phyloP scores from a whole-genome alignment of 75 land plant genomes.

The Sequoia sempervirens region DNA sequence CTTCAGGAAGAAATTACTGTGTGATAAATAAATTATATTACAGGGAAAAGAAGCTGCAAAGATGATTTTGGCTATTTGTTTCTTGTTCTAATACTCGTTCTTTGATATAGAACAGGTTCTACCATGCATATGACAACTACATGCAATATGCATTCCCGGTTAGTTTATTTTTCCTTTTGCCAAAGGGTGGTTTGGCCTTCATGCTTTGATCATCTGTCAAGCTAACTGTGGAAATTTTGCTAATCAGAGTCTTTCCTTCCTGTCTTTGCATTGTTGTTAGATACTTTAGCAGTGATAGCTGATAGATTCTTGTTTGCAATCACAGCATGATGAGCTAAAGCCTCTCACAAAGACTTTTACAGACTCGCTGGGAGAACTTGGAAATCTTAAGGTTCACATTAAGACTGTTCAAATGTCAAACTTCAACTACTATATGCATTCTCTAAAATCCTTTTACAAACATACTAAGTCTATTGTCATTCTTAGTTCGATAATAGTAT shows the following conservation, averaged over 20 bases:
- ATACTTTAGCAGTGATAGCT: neutral
- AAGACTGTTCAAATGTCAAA: neutral
- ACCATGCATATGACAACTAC: slow-evolving; percentile 92
- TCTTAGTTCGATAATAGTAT: neutral
- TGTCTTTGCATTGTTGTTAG: neutral
- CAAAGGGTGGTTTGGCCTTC: neutral
- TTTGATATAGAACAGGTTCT: slow-evolving; percentile 53
- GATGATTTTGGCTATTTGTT: neutral
- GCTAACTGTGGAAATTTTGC: neutral
- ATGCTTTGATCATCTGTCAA: neutral
- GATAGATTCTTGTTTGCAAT: slow-evolving; percentile 5
- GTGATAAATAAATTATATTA: neutral
- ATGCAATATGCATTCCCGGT: slow-evolving; percentile 88
- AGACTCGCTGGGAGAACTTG: slow-evolving; percentile 80
- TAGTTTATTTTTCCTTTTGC: slow-evolving; percentile 20
- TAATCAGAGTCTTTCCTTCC: neutral
- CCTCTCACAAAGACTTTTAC: slow-evolving; percentile 67
- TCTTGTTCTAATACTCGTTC: neutral
- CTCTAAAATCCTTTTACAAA: neutral
- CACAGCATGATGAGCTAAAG: slow-evolving; percentile 88
- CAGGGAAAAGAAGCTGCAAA: neutral
- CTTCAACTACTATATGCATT: neutral
- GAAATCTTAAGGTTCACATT: slow-evolving; percentile 64
- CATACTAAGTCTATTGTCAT: neutral
- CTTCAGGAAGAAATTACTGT: neutral